Base-by-base conservation (phyloP, 1,139 yeast genomes). In the Candida glucosophila region DNA sequence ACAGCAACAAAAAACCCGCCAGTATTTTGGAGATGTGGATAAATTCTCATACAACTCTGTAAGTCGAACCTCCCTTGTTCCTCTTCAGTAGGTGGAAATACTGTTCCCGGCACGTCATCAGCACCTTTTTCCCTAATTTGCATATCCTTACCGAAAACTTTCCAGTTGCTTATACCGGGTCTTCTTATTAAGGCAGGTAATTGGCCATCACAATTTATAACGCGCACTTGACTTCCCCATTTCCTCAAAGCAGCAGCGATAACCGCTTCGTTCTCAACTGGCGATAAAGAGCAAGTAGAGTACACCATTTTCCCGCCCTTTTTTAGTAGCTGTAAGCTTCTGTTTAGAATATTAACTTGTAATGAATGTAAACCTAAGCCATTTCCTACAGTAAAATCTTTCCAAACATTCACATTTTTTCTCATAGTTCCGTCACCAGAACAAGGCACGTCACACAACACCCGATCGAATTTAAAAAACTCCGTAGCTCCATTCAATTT, bases 361-460 rank as follows among this genome's bases (percentile, higher is more conserved):
- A 88, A 73, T 17, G 78, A 67, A 54, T 90, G 96, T 43, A 90
- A 69, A 8, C 97, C 97, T 32, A 86, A 58, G 12, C 82, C 96
- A 48, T 83, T 83, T 33, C 93, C 94, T 21, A 81, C 73, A 22
- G 77, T 72, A 83, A 95, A 92, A 44, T 86, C 95, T 45, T 78
- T 80, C 99, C 99, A 92, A 17, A 92, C 95, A 46, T 82, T 83
- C 41, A 86, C 72, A 48, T 92, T 92, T 60, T 92, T 92, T 50
- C 99, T 76, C 95, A 92, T 85, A 24, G 99, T 92, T 33, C 93
- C 99, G 53, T 92, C 99, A 40, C 99, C 99, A 14, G 97, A 82
- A 63, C 99, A 92, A 29, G 99, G 99, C 15, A 92, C 99, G 54
- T 92, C 99, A 64, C 97, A 90, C 38, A 92, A 67, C 31, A 92